phyloP scores from a whole-genome alignment of 495 filamentous ascomycete species.

The Daldinia bambusicola region DNA sequence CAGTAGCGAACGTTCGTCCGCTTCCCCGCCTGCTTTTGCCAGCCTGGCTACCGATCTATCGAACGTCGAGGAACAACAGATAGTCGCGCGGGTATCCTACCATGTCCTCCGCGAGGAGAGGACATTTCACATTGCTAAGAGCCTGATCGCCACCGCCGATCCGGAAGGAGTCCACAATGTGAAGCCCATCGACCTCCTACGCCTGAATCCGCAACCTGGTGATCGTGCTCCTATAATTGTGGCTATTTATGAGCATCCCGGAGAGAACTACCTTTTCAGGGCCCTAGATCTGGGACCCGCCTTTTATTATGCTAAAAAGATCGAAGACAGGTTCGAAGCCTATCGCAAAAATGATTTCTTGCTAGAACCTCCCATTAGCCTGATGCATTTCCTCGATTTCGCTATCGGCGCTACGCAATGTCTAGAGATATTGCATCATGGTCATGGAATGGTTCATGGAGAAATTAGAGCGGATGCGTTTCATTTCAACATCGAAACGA shows the following conservation, averaged over 20 bases:
- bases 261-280: slow-evolving; percentile 74
- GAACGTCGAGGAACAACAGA: slow-evolving; percentile 57
- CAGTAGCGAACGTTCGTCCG: slow-evolving; percentile 52
- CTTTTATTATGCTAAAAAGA: slow-evolving; percentile 66
- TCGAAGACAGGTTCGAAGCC: slow-evolving; percentile 59
- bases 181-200: slow-evolving; percentile 76
- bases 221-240: slow-evolving; percentile 74
- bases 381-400: slow-evolving; percentile 84
- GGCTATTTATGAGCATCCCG: slow-evolving; percentile 81
- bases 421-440: slow-evolving; percentile 86
- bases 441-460: slow-evolving; percentile 82
- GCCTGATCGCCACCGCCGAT: slow-evolving; percentile 74
- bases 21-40: slow-evolving; percentile 47
- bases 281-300: slow-evolving; percentile 81
- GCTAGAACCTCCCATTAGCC: slow-evolving; percentile 69
- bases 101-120: slow-evolving; percentile 84
- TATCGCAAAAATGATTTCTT: slow-evolving; percentile 49
- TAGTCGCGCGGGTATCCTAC: slow-evolving; percentile 81
- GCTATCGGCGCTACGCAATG: slow-evolving; percentile 87
- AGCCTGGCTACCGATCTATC: slow-evolving; percentile 46
- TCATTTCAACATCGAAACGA: slow-evolving; percentile 75
- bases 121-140: slow-evolving; percentile 81
- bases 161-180: slow-evolving; percentile 78
- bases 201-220: slow-evolving; percentile 69
- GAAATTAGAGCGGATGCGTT: slow-evolving; percentile 90